A percentile compares a stretch with the other conserved stretches of the same genome.
phyloP scores from a whole-genome alignment of 176 grass and related monocot species.

The Zea luxurians region DNA sequence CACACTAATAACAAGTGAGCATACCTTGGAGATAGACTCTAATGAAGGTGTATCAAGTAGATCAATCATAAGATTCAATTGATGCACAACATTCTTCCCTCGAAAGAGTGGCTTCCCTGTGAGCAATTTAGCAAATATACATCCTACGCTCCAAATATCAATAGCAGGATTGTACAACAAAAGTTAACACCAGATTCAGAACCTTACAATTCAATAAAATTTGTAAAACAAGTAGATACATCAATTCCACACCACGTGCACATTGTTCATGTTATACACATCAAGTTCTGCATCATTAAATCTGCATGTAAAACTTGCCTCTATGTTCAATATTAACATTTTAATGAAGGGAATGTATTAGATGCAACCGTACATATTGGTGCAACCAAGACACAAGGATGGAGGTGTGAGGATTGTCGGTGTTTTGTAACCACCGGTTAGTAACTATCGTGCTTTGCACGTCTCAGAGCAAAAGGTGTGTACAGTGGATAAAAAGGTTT shows the following conservation, averaged over 20 bases:
- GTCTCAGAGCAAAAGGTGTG: too few relatives aligned
- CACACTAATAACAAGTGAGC: conserved; percentile 1
- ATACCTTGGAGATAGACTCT: conserved; percentile 79
- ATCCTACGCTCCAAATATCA: conserved; percentile 93
- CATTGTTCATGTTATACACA: background rate
- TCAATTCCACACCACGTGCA: conserved; percentile 16
- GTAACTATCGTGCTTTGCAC: too few relatives aligned
- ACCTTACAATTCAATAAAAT: background rate
- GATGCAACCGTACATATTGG: too few relatives aligned
- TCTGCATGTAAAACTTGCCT: background rate
- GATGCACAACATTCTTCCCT: conserved; percentile 95
- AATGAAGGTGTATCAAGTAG: conserved; percentile 80
- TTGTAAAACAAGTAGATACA: conserved; percentile 16
- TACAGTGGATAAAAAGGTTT: too few relatives aligned
- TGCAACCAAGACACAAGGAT: too few relatives aligned
- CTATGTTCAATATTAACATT: conserved; percentile 19
- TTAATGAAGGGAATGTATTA: background rate
- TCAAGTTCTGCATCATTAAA: background rate
- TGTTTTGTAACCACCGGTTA: conserved; percentile 55
- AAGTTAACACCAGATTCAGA: conserved; percentile 37
- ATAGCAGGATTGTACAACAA: conserved; percentile 89
- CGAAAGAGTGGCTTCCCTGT: conserved; percentile 90
- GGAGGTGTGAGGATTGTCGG: too few relatives aligned
- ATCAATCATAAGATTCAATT: conserved; percentile 90
- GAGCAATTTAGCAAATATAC: conserved; percentile 91